Evolutionary conservation across 192 early-diverging fungal genomes (phyloP).

Genomic region (Haplosporangium gracile): DNA sequence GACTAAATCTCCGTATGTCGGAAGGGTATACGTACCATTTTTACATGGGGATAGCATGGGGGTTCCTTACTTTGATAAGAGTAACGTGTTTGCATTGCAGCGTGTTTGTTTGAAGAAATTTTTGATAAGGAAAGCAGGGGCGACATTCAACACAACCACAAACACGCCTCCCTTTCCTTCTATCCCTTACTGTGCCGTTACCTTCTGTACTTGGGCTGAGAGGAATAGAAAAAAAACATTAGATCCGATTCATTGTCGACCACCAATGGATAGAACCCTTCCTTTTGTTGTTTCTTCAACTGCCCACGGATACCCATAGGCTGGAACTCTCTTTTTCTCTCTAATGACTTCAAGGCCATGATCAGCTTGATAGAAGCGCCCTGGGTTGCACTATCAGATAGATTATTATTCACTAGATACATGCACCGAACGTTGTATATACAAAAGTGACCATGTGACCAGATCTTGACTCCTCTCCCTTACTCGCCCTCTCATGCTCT

Average conservation of each 20-base stretch:
- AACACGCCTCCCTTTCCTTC: not conserved
- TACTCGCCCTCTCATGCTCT: too few species aligned
- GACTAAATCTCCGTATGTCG: not conserved
- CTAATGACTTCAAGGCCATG: too few species aligned
- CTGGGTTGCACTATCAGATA: too few species aligned
- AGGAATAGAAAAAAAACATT: not conserved
- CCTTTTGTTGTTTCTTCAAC: not conserved
- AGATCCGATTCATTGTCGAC: constrained; percentile 3
- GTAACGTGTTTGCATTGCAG: constrained; percentile 12
- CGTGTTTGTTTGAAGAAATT: constrained; percentile 1
- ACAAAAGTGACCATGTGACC: too few species aligned
- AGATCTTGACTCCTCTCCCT: too few species aligned
- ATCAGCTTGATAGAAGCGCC: too few species aligned
- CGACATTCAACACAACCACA: not conserved
- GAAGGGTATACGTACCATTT: not conserved
- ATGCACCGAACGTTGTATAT: too few species aligned
- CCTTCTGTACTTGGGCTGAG: not conserved
- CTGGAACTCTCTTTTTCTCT: too few species aligned
- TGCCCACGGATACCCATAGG: not conserved
- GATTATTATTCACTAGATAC: too few species aligned
- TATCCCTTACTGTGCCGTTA: not conserved
- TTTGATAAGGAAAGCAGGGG: not conserved
- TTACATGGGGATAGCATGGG: not conserved
- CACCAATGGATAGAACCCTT: not conserved
- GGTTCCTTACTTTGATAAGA: not conserved